A percentile compares a stretch with the other conserved stretches of the same genome.
Evolutionary conservation across 2,329 filamentous ascomycete species (phyloP).

Genomic region (Diaporthe destruens): DNA sequence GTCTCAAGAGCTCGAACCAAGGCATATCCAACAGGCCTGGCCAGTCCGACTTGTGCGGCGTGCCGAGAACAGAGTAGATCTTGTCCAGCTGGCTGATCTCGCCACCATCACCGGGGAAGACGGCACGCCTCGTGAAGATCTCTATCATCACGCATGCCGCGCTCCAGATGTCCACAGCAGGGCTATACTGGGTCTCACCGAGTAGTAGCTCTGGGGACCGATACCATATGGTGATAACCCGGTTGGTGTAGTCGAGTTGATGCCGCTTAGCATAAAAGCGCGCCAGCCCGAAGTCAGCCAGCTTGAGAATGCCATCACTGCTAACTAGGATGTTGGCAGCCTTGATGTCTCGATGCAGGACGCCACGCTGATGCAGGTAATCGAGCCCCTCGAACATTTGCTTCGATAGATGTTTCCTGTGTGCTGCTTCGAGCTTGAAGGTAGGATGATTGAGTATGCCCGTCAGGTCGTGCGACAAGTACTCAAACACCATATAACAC

Average conservation of each 20-base stretch:
- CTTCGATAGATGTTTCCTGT: conserved; percentile 92
- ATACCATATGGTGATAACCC: conserved; percentile 99
- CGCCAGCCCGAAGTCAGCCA: conserved; percentile 95
- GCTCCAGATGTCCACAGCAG: conserved; percentile 95
- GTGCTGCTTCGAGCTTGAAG: conserved; percentile 84
- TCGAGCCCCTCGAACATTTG: conserved; percentile 95
- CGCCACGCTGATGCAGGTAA: conserved; percentile 92
- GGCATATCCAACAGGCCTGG: conserved; percentile 92
- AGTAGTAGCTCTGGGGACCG: conserved; percentile 90
- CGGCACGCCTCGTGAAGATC: conserved; percentile 92
- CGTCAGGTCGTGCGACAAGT: conserved; percentile 94
- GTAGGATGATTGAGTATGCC: conserved; percentile 94
- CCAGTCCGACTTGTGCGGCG: conserved; percentile 87
- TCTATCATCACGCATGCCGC: conserved; percentile 97
- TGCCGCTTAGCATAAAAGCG: conserved; percentile 95
- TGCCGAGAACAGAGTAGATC: conserved; percentile 93
- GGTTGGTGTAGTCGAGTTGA: conserved; percentile 96
- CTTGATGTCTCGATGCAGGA: conserved; percentile 97
- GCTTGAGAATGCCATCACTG: conserved; percentile 87
- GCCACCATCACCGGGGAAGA: conserved; percentile 95
- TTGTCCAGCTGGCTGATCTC: conserved; percentile 97
- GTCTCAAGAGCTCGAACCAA: conserved; percentile 94
- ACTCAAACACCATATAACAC: conserved; percentile 99
- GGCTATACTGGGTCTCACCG: conserved; percentile 90
- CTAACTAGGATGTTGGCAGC: conserved; percentile 97